Evolutionary conservation across 441 rosid genomes (phyloP), one percentile per base, ranked within the genome.

Genomic region (Populus trichocarpa): DNA sequence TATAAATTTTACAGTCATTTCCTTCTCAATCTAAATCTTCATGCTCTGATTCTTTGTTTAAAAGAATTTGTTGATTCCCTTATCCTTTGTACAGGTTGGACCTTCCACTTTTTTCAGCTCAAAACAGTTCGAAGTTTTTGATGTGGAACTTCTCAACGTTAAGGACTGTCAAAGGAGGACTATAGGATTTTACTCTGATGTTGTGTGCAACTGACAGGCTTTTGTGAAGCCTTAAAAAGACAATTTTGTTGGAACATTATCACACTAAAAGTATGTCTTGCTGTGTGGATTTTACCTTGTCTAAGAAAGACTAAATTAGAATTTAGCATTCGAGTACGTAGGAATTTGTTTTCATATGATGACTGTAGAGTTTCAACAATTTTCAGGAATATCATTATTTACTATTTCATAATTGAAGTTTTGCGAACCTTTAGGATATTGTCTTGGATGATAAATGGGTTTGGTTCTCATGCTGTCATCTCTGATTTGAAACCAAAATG

Each of bases 81-180:
- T 8, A 53, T 53, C 63, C 10, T 53, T 53, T 53, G 42, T 71
- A 35, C 86, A 96, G 99, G 98, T 93, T 18, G 99, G 98, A 36
- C 97, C 97, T 76, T 92, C 99, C 0, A 96, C 99, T 22, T 96
- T 96, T 88, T 96, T 96, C 87, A 96, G 98, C 86, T 85, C 99
- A 3, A 96, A 94, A 84, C 97, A 94, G 73, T 94, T 91, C 3
- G 98, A 92, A 84, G 98, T 96, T 75, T 96, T 96, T 12, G 98
- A 96, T 8, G 94, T 96, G 72, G 99, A 96, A 78, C 84, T 96
- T 80, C 86, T 96, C 4, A 72, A 90, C 79, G 76, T 93, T 78
- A 89, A 89, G 87, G 84, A 92, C 78, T 96, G 98, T 79, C 76
- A 87, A 76, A 88, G 97, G 83, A 92, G 95, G 86, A 93, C 99